These are phyloP conservation scores for Arabidopsis thaliana DNA, from an alignment of 345 rosid species.

Conservation along the genomic window TAIR10.1 NC_003076.8:17126001-17126500, in stretches of 20 bases:
- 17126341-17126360: slow-evolving; percentile 65
- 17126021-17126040: neutral
- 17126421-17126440: slow-evolving; percentile 55
- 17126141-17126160: slow-evolving; percentile 2
- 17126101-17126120: slow-evolving; percentile 56
- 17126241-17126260: slow-evolving; percentile 43
- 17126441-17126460: slow-evolving; percentile 25
- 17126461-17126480: slow-evolving; percentile 49
- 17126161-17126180: slow-evolving; percentile 7
- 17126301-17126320: slow-evolving; percentile 69
- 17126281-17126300: slow-evolving; percentile 52
- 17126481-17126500: slow-evolving; percentile 68
- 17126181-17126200: slow-evolving; percentile 17
- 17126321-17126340: slow-evolving; percentile 77
- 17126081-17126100: slow-evolving; percentile 60
- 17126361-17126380: slow-evolving; percentile 57
- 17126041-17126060: neutral
- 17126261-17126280: slow-evolving; percentile 63
- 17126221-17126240: slow-evolving; percentile 46
- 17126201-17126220: slow-evolving; percentile 48
- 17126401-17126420: slow-evolving; percentile 63
- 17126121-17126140: slow-evolving; percentile 55
- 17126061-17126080: slow-evolving; percentile 26
- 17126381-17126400: slow-evolving; percentile 67
- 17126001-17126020: neutral